Evolutionary conservation across 768 basidiomycete species (phyloP).

Genomic region (Pholiota molesta): DNA sequence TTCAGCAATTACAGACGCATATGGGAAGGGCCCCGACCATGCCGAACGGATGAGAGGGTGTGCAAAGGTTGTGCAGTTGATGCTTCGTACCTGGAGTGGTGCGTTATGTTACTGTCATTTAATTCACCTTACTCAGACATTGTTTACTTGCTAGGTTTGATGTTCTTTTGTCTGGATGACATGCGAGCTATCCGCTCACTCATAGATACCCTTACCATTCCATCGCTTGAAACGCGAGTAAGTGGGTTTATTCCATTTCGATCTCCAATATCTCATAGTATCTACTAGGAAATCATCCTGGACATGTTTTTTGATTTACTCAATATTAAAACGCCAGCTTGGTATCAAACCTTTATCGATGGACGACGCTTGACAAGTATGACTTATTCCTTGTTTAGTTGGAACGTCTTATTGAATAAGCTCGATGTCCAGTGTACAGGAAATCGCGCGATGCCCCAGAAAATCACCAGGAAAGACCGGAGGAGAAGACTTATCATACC

Average conservation of each 20-base stretch:
- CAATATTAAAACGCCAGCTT: constrained; percentile 89
- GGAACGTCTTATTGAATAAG: neutral
- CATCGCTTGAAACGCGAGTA: constrained; percentile 85
- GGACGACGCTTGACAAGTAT: constrained; percentile 86
- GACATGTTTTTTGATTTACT: constrained; percentile 95
- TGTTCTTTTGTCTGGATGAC: constrained; percentile 93
- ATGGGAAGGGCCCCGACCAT: constrained; percentile 80
- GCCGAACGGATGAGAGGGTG: constrained; percentile 80
- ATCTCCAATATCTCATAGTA: neutral
- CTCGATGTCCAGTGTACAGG: constrained; percentile 59
- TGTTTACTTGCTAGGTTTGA: constrained; percentile 55
- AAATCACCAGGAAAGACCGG: constrained; percentile 29
- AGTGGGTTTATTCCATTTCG: constrained; percentile 22
- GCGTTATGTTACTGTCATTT: constrained; percentile 37
- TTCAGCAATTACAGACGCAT: constrained; percentile 90
- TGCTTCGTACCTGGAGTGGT: constrained; percentile 96
- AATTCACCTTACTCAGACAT: neutral
- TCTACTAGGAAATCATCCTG: constrained; percentile 81
- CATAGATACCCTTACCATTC: constrained; percentile 85
- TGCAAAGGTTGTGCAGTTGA: constrained; percentile 75
- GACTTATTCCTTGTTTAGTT: neutral
- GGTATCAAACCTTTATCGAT: constrained; percentile 92
- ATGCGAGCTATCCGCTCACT: constrained; percentile 84
- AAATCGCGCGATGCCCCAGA: constrained; percentile 49
- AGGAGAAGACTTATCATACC: constrained; percentile 55